Base-by-base conservation (phyloP, 441 rosid genomes). In the Croton laevigatus region DNA sequence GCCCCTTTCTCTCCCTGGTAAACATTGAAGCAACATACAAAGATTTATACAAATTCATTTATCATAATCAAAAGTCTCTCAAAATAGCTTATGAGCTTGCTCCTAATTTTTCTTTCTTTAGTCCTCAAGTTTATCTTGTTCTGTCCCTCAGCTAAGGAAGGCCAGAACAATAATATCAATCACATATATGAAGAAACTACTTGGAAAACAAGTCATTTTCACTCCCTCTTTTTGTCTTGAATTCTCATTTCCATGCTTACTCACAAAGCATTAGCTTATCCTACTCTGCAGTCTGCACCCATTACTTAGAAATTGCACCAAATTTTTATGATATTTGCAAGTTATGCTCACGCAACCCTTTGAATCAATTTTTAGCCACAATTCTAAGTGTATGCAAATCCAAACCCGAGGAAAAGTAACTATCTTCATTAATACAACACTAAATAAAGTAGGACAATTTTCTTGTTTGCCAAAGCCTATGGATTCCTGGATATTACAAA, bases 1-100 rank as follows among this genome's bases (percentile, higher is more conserved):
- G 98, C 97, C 64, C 98, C 97, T 72, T 86, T 89, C 54, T 87
- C 91, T 62, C 86, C 97, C 97, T 94, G 76, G 79, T 58, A 70
- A 58, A 45, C 68, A 64, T 63, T 44, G 61, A 48, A 46, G 67
- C 66, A 74, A 14, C 55, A 49, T 32, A 54, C 5, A 45, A 40
- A 40, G 44, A 40, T 40, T 40, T 40, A 40, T 40, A 40, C 8
- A 6, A 40, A 8, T 40, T 40, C 5, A 40, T 9, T 40, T 7
- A 40, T 40, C 44, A 4, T 40, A 40, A 38, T 51, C 55, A 6
- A 51, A 17, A 51, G 8, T 7, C 55, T 51, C 55, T n/a, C n/a
- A 51, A 51, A 2, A 6, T 51, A 4, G 55, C 55, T 51, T 8
- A 51, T 51, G 6, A 17, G 8, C 22, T 6, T 9, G 23, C 20